Percentiles rank a stretch among this genome's conserved stretches.
phyloP scores from a whole-genome alignment of 192 early-diverging fungal species.

The Gonapodya prolifera region DNA sequence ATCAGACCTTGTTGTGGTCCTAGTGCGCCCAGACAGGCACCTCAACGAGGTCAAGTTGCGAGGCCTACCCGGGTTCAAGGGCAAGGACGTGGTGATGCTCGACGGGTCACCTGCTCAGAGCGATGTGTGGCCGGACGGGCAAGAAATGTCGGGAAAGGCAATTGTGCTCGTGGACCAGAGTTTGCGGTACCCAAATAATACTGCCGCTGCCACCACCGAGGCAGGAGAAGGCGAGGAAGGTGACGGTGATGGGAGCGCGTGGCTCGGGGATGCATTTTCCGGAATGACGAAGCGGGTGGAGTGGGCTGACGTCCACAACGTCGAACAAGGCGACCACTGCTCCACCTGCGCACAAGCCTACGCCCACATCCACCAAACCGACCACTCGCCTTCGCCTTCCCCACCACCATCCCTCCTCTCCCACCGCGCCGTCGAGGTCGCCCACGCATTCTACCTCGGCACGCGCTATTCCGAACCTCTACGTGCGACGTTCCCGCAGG shows the following conservation, averaged over 20 bases:
- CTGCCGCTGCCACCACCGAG: background rate
- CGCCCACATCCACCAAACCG: background rate
- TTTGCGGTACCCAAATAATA: background rate
- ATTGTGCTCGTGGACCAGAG: background rate
- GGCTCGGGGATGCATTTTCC: background rate
- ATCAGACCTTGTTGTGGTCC: background rate
- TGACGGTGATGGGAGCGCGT: background rate
- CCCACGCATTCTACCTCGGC: slow-evolving; percentile 81
- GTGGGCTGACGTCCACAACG: slow-evolving; percentile 25
- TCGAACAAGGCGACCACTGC: slow-evolving; percentile 33
- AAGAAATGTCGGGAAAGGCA: background rate
- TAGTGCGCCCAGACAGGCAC: background rate
- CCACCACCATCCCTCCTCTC: too few relatives aligned
- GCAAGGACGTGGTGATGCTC: background rate
- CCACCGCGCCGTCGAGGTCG: slow-evolving; percentile 61
- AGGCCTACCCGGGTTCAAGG: background rate
- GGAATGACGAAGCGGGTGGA: background rate
- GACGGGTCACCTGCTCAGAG: background rate
- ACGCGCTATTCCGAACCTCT: slow-evolving; percentile 71
- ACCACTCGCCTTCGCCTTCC: background rate
- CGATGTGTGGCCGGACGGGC: background rate
- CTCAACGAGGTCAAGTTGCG: background rate
- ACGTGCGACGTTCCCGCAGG: slow-evolving; percentile 34
- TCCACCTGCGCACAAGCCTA: slow-evolving; percentile 16
- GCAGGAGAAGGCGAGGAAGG: background rate